phyloP scores from a whole-genome alignment of 495 filamentous ascomycete genomes.

The Penicillium canariense region DNA sequence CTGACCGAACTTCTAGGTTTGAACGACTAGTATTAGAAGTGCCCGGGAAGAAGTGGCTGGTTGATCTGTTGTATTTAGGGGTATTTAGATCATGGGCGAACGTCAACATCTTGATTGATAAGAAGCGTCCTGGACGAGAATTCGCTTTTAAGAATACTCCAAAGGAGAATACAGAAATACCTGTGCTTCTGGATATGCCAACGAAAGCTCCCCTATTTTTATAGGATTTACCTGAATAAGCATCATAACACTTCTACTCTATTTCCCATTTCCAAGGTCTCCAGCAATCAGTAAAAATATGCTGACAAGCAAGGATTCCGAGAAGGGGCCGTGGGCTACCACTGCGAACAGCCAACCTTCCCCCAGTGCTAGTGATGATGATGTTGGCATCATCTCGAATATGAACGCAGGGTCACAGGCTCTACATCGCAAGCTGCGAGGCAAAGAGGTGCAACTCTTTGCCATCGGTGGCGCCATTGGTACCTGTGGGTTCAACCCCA shows the following conservation, averaged over 20 bases:
- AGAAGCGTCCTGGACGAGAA: too few relatives aligned
- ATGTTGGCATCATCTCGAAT: neutral
- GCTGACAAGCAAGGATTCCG: neutral
- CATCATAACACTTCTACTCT: too few relatives aligned
- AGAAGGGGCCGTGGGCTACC: neutral
- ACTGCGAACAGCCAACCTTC: neutral
- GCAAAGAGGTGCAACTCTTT: slow-evolving; percentile 65
- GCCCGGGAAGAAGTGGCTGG: neutral
- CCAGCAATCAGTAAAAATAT: neutral
- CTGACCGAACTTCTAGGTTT: neutral
- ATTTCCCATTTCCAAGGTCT: neutral
- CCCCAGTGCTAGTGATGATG: neutral
- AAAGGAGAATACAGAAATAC: too few relatives aligned
- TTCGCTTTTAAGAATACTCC: too few relatives aligned
- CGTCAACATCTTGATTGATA: too few relatives aligned
- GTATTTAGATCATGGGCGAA: too few relatives aligned
- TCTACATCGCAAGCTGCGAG: slow-evolving; percentile 52
- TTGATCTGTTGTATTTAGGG: too few relatives aligned
- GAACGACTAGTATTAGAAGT: neutral
- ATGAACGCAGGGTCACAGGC: slow-evolving; percentile 27
- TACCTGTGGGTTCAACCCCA: slow-evolving; percentile 39
- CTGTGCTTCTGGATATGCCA: too few relatives aligned
- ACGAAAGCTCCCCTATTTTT: too few relatives aligned
- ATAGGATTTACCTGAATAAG: too few relatives aligned
- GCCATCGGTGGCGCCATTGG: slow-evolving; percentile 72